phyloP scores from a whole-genome alignment of 23 red algal species.

The Gracilaria gracilis region DNA sequence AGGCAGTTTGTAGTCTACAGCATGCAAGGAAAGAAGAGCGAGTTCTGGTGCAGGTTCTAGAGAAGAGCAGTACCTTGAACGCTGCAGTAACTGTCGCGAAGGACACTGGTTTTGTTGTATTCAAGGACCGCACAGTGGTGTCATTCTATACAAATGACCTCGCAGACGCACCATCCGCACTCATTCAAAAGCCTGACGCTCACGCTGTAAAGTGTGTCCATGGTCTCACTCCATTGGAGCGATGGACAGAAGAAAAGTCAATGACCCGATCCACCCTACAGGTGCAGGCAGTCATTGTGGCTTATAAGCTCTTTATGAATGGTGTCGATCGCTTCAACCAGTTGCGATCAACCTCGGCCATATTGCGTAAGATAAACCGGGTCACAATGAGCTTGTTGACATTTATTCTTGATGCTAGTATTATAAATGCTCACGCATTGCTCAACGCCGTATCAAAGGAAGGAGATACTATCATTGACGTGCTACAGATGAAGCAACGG shows the following conservation, averaged over 20 bases:
- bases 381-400: slow-evolving; percentile 1
- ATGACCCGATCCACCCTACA: background rate
- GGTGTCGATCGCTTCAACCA: background rate
- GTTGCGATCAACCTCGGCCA: background rate
- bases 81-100: background rate
- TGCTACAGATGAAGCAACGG: background rate
- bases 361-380: background rate
- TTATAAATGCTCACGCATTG: slow-evolving; percentile 7
- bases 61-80: background rate
- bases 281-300: background rate
- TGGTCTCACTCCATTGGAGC: background rate
- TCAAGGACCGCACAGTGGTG: background rate
- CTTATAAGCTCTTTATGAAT: background rate
- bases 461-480: background rate
- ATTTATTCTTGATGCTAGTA: background rate
- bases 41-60: background rate
- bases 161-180: no score
- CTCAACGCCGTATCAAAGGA: background rate
- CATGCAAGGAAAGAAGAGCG: background rate
- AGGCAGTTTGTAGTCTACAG: background rate
- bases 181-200: background rate
- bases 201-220: background rate
- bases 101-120: background rate
- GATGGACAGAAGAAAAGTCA: background rate
- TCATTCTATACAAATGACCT: background rate